phyloP scores from a whole-genome alignment of 208 protist genomes.

The Trypanosoma brucei region DNA sequence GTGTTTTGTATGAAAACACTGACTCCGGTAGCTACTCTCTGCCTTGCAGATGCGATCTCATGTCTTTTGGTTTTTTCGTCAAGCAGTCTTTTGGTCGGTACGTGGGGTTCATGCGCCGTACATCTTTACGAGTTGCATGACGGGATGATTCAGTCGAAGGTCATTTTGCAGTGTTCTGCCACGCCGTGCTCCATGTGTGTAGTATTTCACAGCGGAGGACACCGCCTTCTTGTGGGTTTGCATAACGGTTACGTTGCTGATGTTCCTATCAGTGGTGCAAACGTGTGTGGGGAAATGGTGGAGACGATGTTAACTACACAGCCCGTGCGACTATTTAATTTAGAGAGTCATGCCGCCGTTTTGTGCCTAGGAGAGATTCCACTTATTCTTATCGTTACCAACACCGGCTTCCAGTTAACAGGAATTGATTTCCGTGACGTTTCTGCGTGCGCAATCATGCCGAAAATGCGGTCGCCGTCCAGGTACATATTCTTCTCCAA shows the following conservation, averaged over 20 bases:
- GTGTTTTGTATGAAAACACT: conserved; percentile 1
- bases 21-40: background rate
- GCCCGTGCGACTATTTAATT: conserved; percentile 41
- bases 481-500: conserved; percentile 28
- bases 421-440: conserved; percentile 35
- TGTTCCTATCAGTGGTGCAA: conserved; percentile 7
- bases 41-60: conserved; percentile 20
- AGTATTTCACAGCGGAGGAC: conserved; percentile 4
- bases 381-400: conserved; percentile 44
- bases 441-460: conserved; percentile 24
- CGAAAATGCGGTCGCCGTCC: background rate
- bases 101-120: conserved; percentile 19
- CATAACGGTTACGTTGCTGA: conserved; percentile 22
- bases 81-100: conserved; percentile 16
- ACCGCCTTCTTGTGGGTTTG: conserved; percentile 24
- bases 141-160: background rate
- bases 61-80: conserved; percentile 14
- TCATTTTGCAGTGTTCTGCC: conserved; percentile 12
- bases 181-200: conserved; percentile 24
- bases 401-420: conserved; percentile 37
- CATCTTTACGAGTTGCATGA: conserved; percentile 13
- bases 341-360: conserved; percentile 39
- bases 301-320: conserved; percentile 33
- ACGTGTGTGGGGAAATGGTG: background rate
- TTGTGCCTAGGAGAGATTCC: conserved; percentile 61